Base-by-base conservation (phyloP, 441 rosid species). In the Eutrema salsugineum region DNA sequence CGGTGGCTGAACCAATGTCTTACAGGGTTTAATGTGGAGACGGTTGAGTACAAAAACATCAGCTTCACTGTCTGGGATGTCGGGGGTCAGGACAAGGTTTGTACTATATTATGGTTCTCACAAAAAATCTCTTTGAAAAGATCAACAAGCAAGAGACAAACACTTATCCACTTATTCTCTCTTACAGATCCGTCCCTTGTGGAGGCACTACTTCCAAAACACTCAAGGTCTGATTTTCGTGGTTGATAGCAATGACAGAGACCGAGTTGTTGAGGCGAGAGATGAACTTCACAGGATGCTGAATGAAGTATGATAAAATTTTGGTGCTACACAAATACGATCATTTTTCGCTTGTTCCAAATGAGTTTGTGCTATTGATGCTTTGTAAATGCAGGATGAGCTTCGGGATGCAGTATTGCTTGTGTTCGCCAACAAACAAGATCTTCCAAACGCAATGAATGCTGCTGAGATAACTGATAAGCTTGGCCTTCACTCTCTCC, bases 1-100 rank as follows among this genome's bases (percentile, higher is more conserved):
- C 27, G 4, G 27, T 24, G 27, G 27, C 27, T 24, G 27, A 24
- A 24, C 27, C 27, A 24, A 24, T 28, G 33, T 12, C 4, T 75
- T 40, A 42, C 79, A 88, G 94, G 94, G 68, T 89, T 89, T 64
- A 89, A 87, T 68, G 96, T 89, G 77, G 93, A 89, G 80, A 89
- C 89, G 0, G 91, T 89, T 22, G 93, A 89, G 66, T 89, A 87
- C 79, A 89, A 86, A 67, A 89, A 89, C 88, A 85, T 89, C 53
- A 89, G 93, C 69, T 87, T 89, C 80, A 87, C 91, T 0, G 93
- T 87, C 50, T 89, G 96, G 96, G 96, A 89, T 85, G 96, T 87
- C 30, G 93, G 93, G 42, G 96, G 96, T 70, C 96, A 89, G 75
- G 96, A 89, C 81, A 89, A 86, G 96, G 96, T 89, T 38, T 60